Evolutionary conservation across 768 basidiomycete genomes (phyloP), one percentile per base, ranked within the genome.

Genomic region (Phanerochaete sordida): DNA sequence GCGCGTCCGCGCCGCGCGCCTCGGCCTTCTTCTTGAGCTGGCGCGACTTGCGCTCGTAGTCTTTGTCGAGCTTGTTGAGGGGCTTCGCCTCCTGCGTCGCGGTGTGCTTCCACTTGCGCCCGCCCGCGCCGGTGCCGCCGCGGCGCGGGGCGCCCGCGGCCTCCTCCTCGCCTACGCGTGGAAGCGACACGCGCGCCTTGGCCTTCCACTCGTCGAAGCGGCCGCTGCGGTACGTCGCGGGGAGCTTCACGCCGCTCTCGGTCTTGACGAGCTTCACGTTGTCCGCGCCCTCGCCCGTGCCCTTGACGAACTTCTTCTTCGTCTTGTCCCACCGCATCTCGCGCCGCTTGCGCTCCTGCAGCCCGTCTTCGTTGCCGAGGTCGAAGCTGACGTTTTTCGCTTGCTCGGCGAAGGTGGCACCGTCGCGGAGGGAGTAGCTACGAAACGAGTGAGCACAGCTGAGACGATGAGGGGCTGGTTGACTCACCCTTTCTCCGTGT

Each of bases 121-220:
- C 84, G 9, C 80, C 80, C 31, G 68, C 68, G 15, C 68, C 66
- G 3, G 57, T 58, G 43, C 66, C 58, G n/a, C 65, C 59, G 60
- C 61, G 49, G 28, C 70, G 68, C 9, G 63, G 63, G 12, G 71
- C 63, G 15, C 68, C 68, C 30, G 79, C 79, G 49, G 79, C 76
- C 72, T 96, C 95, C 2, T 75, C 79, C 70, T 97, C 95, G 21
- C 95, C 95, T n/a, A 90, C 79, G 60, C 82, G 82, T 0, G 95
- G 95, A 35, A 98, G 72, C 61, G 75, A 80, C n/a, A 84, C 75
- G 39, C 83, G 86, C 53, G 80, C 85, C 74, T 91, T 92, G 61
- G 83, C 79, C 72, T 89, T 91, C 97, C 97, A 99, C 71, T 96
- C 94, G 58, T 96, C 92, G 72, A 93, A 99, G 16, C 93, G 85